These are phyloP conservation scores for Neonectria faginata DNA, from an alignment of 2,329 filamentous ascomycete genomes.

Conservation along the genomic window DNA sequence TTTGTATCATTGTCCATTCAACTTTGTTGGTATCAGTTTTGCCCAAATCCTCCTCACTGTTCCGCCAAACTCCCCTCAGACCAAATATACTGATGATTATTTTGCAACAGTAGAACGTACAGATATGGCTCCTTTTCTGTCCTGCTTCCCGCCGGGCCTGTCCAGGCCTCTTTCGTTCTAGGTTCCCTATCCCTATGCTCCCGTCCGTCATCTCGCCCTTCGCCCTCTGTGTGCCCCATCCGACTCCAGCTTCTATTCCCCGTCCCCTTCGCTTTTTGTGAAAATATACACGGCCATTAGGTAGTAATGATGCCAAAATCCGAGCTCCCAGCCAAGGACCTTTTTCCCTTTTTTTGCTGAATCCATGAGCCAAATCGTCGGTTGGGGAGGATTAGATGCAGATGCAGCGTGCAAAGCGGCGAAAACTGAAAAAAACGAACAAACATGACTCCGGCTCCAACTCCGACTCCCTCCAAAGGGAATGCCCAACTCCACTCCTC, in stretches of 20 bases:
- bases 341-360: slow-evolving; percentile 44
- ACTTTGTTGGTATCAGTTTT: slow-evolving; percentile 30
- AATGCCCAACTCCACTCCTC: slow-evolving; percentile 45
- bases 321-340: slow-evolving; percentile 46
- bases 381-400: slow-evolving; percentile 47
- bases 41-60: slow-evolving; percentile 19
- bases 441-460: slow-evolving; percentile 50
- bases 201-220: slow-evolving; percentile 34
- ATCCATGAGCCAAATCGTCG: slow-evolving; percentile 43
- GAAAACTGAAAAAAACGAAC: slow-evolving; percentile 47
- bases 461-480: slow-evolving; percentile 46
- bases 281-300: slow-evolving; percentile 48
- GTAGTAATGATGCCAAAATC: slow-evolving; percentile 47
- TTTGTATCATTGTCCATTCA: slow-evolving; percentile 23
- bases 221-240: slow-evolving; percentile 37
- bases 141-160: slow-evolving; percentile 28
- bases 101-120: slow-evolving; percentile 44
- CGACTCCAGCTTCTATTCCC: slow-evolving; percentile 40
- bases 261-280: slow-evolving; percentile 42
- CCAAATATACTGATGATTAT: slow-evolving; percentile 40
- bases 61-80: slow-evolving; percentile 29
- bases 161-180: slow-evolving; percentile 24
- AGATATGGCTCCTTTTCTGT: slow-evolving; percentile 38
- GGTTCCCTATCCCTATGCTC: slow-evolving; percentile 26
- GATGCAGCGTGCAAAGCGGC: slow-evolving; percentile 48